Percentiles rank a stretch among this genome's conserved stretches.
Conservation (phyloP, 1,139 yeast species). For the Lodderomyces jiufengensis region DNA sequence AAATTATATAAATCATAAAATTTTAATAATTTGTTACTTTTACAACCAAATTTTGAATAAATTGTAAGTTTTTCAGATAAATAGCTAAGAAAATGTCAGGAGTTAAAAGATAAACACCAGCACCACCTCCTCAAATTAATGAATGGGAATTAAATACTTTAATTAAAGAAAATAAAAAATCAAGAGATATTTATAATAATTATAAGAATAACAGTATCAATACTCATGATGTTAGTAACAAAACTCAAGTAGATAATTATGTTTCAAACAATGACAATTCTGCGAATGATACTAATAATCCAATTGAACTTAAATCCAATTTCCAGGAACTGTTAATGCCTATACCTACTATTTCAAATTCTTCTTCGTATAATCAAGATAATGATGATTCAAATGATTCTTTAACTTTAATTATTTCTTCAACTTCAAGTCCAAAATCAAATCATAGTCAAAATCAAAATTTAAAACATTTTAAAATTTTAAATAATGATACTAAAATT, state of each 20-base stretch:
- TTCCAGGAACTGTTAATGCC: too few relatives aligned
- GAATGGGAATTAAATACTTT: conserved; percentile 17
- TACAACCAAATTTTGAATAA: background rate
- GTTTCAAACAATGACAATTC: too few relatives aligned
- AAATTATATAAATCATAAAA: too few relatives aligned
- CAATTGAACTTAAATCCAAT: too few relatives aligned
- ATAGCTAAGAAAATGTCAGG: conserved; percentile 6
- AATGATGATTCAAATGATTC: background rate
- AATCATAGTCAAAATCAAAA: background rate
- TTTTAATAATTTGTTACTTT: too few relatives aligned
- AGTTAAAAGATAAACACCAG: conserved; percentile 16
- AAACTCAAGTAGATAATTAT: too few relatives aligned
- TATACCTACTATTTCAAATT: background rate
- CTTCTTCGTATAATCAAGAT: background rate
- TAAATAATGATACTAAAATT: too few relatives aligned
- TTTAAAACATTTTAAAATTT: too few relatives aligned
- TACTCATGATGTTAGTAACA: too few relatives aligned
- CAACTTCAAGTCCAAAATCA: conserved; percentile 2
- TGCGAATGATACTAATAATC: too few relatives aligned
- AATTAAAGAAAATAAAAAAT: background rate
- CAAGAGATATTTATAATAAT: background rate
- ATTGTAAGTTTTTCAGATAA: too few relatives aligned
- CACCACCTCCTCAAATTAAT: conserved; percentile 17
- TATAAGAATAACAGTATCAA: background rate
- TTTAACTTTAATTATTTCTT: background rate